These are phyloP conservation scores for Colletotrichum simmondsii DNA, from an alignment of 2,329 filamentous ascomycete species.

Conservation along the genomic window DNA sequence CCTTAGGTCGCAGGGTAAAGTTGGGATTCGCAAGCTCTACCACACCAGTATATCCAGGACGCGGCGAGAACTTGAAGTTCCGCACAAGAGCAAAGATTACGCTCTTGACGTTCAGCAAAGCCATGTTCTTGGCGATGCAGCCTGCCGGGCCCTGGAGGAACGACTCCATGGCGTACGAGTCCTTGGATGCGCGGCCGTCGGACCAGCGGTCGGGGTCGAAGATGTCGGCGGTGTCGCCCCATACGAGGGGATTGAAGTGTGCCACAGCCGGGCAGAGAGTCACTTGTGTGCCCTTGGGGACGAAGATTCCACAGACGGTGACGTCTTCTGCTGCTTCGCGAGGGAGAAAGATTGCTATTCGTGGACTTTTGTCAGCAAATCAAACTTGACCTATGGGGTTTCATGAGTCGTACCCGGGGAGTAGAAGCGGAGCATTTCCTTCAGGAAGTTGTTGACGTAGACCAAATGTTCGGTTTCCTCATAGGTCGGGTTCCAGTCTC, in stretches of 20 bases:
- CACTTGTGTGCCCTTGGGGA: slow-evolving; percentile 43
- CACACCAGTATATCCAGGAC: neutral
- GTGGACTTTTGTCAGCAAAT: neutral
- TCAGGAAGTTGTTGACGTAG: slow-evolving; percentile 51
- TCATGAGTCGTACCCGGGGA: slow-evolving; percentile 38
- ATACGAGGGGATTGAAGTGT: slow-evolving; percentile 40
- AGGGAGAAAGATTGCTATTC: slow-evolving; percentile 37
- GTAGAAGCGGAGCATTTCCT: slow-evolving; percentile 50
- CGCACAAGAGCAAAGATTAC: slow-evolving; percentile 28
- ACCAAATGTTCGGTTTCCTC: slow-evolving; percentile 58
- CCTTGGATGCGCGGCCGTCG: slow-evolving; percentile 36
- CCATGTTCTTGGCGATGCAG: slow-evolving; percentile 35
- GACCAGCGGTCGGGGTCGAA: slow-evolving; percentile 45
- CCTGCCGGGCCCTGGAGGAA: slow-evolving; percentile 38
- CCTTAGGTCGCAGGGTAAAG: slow-evolving; percentile 34
- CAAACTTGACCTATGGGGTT: neutral
- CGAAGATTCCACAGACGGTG: slow-evolving; percentile 39
- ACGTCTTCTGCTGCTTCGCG: slow-evolving; percentile 40
- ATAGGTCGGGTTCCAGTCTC: slow-evolving; percentile 45
- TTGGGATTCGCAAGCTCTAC: slow-evolving; percentile 32
- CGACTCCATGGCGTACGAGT: slow-evolving; percentile 40
- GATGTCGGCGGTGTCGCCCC: slow-evolving; percentile 41
- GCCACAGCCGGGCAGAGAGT: slow-evolving; percentile 40
- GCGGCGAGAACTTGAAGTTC: slow-evolving; percentile 23
- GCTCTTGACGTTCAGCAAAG: slow-evolving; percentile 31